Percentiles rank a stretch among this genome's conserved stretches.
phyloP scores from a whole-genome alignment of 2,329 filamentous ascomycete genomes.

The Geoglossum cookeanum region DNA sequence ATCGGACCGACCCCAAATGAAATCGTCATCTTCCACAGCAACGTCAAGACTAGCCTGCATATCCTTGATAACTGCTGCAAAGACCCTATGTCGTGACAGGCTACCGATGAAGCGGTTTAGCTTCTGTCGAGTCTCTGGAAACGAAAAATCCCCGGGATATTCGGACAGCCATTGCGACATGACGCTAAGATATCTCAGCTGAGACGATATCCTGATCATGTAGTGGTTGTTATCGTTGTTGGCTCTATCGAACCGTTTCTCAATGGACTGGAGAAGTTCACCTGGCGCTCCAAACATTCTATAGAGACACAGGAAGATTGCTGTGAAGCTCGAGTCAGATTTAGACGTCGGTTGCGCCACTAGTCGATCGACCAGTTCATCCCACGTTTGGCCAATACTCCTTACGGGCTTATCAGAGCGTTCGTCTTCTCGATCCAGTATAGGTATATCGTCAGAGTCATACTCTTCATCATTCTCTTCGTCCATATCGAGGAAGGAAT shows the following conservation, averaged over 20 bases:
- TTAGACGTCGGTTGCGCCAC: conserved; percentile 66
- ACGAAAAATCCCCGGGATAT: conserved; percentile 87
- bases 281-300: conserved; percentile 78
- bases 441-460: conserved; percentile 7
- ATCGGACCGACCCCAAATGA: conserved; percentile 77
- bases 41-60: conserved; percentile 61
- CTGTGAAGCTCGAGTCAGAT: conserved; percentile 71
- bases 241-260: conserved; percentile 53
- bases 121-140: conserved; percentile 49
- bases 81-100: conserved; percentile 61
- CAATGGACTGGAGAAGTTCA: conserved; percentile 57
- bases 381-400: conserved; percentile 26
- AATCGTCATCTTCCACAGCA: conserved; percentile 74
- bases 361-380: conserved; percentile 72
- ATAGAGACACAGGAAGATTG: conserved; percentile 82
- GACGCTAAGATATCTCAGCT: conserved; percentile 66
- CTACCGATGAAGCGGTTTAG: conserved; percentile 57
- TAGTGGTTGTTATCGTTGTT: conserved; percentile 48
- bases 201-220: conserved; percentile 59
- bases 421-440: conserved; percentile 2
- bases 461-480: conserved; percentile 23
- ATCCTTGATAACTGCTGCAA: conserved; percentile 67
- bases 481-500: conserved; percentile 10
- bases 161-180: conserved; percentile 75
- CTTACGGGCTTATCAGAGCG: conserved; percentile 15